These are phyloP conservation scores for Fusarium paranaense DNA, from an alignment of 2,329 filamentous ascomycete species.

Conservation along the genomic window DNA sequence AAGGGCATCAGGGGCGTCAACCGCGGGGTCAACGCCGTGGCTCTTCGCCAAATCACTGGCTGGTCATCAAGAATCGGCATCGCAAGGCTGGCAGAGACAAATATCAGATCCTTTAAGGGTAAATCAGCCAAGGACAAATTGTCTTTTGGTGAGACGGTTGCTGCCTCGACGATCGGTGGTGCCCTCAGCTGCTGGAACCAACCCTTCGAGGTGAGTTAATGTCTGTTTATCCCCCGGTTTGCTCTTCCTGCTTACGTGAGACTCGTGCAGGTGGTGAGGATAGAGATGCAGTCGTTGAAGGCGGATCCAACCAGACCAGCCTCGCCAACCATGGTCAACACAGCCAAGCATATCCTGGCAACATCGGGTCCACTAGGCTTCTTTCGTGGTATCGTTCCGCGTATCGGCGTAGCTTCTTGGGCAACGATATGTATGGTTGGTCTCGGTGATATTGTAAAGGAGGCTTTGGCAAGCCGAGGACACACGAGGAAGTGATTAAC, in stretches of 20 bases:
- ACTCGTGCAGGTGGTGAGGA: constrained; percentile 1
- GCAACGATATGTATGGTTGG: neutral
- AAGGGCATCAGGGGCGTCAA: constrained; percentile 20
- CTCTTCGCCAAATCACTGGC: constrained; percentile 15
- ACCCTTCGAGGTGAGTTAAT: neutral
- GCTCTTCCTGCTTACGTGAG: neutral
- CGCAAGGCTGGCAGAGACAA: constrained; percentile 11
- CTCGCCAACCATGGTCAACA: neutral
- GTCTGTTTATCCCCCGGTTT: neutral
- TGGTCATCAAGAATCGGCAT: constrained; percentile 24
- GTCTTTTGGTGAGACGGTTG: constrained; percentile 5
- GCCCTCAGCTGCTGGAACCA: neutral
- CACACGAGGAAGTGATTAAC: no score
- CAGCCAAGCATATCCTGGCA: neutral
- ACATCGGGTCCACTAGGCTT: neutral
- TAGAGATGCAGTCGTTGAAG: constrained; percentile 26
- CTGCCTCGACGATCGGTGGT: constrained; percentile 4
- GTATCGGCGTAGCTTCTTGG: neutral
- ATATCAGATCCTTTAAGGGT: neutral
- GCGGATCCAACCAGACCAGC: constrained; percentile 4
- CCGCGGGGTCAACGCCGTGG: constrained; percentile 15
- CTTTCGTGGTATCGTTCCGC: neutral
- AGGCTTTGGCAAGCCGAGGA: neutral
- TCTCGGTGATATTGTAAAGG: neutral
- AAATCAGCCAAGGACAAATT: constrained; percentile 4